A percentile compares a stretch with the other conserved stretches of the same genome.
phyloP scores from a whole-genome alignment of 306 rosid genomes.

The Gynostemma pentaphyllum region DNA sequence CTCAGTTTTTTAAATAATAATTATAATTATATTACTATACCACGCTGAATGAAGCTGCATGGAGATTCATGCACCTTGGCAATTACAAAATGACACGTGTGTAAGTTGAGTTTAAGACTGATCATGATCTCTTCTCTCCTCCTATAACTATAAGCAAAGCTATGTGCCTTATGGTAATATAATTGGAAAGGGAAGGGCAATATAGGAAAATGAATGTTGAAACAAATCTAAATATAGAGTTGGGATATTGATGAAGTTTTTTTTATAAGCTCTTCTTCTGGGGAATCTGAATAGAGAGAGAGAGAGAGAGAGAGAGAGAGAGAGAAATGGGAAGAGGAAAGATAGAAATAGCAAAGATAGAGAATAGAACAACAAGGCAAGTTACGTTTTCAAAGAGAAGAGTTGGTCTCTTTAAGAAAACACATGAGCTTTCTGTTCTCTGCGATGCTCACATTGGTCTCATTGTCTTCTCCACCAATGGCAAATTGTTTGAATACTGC shows the following conservation, averaged over 20 bases:
- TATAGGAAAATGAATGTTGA: not conserved
- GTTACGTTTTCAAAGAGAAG: constrained; percentile 56
- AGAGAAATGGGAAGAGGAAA: constrained; percentile 58
- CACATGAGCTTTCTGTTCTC: constrained; percentile 62
- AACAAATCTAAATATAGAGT: not conserved
- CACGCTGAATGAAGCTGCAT: too few species aligned
- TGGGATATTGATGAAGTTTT: too few species aligned
- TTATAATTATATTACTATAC: too few species aligned
- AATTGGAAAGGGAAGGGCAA: not conserved
- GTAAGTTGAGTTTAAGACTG: too few species aligned
- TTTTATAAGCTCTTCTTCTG: not conserved
- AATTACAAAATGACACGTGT: too few species aligned
- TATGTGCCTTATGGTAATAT: too few species aligned
- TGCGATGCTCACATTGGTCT: constrained; percentile 70
- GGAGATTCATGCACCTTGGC: too few species aligned
- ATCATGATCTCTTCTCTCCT: too few species aligned
- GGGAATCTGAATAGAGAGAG: constrained; percentile 13
- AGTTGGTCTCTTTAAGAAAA: constrained; percentile 47
- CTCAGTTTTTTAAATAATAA: too few species aligned
- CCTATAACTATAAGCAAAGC: too few species aligned
- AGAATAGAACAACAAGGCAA: constrained; percentile 56
- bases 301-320: constrained; percentile 53
- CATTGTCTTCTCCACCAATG: constrained; percentile 50
- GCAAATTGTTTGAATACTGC: constrained; percentile 46
- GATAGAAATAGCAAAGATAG: constrained; percentile 45